Evolutionary conservation across 2,329 filamentous ascomycete species (phyloP).

Genomic region (Biscogniauxia mediterranea): DNA sequence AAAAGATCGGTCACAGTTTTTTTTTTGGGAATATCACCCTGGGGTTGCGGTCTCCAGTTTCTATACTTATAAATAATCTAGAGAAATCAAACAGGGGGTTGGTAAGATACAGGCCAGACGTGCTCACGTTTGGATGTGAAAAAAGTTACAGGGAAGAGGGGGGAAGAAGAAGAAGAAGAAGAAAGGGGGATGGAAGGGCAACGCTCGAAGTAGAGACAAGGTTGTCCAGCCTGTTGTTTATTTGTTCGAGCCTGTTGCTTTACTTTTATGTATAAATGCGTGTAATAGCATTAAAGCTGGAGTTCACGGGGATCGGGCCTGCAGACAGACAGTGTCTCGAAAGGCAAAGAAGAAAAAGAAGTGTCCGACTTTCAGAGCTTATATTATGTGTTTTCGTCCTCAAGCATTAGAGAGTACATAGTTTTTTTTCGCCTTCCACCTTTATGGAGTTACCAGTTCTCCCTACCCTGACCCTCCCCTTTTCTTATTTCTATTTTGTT

Average conservation of each 20-base stretch:
- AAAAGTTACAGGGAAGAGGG: background rate
- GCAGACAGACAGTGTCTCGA: background rate
- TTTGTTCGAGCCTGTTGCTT: background rate
- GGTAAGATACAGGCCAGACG: background rate
- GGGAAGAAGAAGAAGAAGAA: background rate
- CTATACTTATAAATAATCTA: background rate
- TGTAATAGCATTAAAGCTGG: constrained; percentile 6
- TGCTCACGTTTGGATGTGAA: background rate
- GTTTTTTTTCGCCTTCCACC: background rate
- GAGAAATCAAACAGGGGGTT: background rate
- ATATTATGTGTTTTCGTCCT: background rate
- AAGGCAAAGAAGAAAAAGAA: background rate
- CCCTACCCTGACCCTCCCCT: background rate
- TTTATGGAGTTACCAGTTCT: no score
- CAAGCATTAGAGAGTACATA: background rate
- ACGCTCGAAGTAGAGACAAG: background rate
- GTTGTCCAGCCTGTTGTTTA: background rate
- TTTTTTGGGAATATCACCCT: background rate
- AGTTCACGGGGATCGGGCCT: background rate
- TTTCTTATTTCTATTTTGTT: no score
- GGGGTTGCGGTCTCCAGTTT: background rate
- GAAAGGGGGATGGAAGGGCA: background rate
- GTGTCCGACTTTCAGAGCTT: background rate
- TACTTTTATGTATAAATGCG: background rate
- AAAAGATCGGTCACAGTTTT: constrained; percentile 14